Base-by-base conservation (phyloP, 2,329 filamentous ascomycete species). In the Fusarium sp. region DNA sequence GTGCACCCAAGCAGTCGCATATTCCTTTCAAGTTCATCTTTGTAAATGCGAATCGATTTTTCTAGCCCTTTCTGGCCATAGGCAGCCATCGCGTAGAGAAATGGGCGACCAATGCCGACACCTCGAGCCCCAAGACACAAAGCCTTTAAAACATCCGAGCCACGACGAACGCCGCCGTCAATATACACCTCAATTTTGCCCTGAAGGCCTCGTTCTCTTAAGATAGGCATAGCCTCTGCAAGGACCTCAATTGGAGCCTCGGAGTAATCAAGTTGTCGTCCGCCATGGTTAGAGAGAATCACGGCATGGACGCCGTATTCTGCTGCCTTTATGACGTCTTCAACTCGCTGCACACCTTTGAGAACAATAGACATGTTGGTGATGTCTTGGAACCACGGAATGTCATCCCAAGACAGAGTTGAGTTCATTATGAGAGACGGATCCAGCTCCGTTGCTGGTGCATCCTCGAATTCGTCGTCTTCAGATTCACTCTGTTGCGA, bases 1-100 rank as follows among this genome's bases (percentile, higher is more conserved):
- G 88, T 89, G 63, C 91, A 93, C 10, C 96, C 96, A 76, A 98
- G 93, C 70, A 98, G 85, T 6, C 96, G 90, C 96, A 98, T 98
- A 79, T 95, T 96, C 94, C 98, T 98, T 85, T 97, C 95, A 90
- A 98, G 93, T 87, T 98, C 96, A 79, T 98, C 96, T 84, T 93
- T 94, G 76, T 98, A 88, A 67, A 98, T 85, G 80, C 94, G 92
- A 91, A 98, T 97, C 30, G 96, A 96, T 41, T 94, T 89, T 79
- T 97, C 94, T n/a, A 98, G 95, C 68, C 96, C 96, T 4, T 91
- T 87, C 60, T 94, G 84, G 2, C 96, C 96, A 80, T 98, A 98
- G 8, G 94, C 90, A 72, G 91, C 93, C 96, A 98, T 98, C 76
- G 96, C 95, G 80, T 95, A 98, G 66, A 98, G 83, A 86, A 98